A percentile compares a stretch with the other conserved stretches of the same genome.
phyloP scores from a whole-genome alignment of 495 filamentous ascomycete genomes.

The Letharia columbiana region DNA sequence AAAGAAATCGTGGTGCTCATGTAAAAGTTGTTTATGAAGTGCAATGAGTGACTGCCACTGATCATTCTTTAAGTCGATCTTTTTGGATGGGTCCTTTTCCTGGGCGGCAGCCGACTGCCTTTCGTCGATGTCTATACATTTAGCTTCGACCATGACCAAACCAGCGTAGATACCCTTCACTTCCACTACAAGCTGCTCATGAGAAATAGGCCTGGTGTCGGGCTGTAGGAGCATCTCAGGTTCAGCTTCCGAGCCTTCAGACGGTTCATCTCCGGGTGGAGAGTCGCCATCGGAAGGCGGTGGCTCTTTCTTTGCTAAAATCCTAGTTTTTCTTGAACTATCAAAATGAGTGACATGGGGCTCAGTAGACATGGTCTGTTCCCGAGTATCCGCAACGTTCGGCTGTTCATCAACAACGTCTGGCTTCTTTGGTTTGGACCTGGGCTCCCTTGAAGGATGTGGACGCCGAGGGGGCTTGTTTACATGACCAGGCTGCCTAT shows the following conservation, averaged over 20 bases:
- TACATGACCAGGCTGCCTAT: background rate
- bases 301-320: background rate
- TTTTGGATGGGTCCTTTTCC: constrained; percentile 24
- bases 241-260: background rate
- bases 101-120: constrained; percentile 29
- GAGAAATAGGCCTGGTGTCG: constrained; percentile 60
- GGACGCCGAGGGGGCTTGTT: background rate
- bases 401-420: background rate
- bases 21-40: constrained; percentile 29
- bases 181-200: constrained; percentile 56
- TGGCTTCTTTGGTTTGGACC: background rate
- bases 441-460: background rate
- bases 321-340: background rate
- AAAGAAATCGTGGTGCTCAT: constrained; percentile 43
- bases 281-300: background rate
- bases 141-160: constrained; percentile 42
- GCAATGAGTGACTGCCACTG: constrained; percentile 42
- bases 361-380: background rate
- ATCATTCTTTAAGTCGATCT: constrained; percentile 31
- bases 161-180: constrained; percentile 42
- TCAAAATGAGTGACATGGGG: background rate
- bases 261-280: background rate
- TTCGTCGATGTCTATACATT: constrained; percentile 41
- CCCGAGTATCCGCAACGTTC: background rate
- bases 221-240: constrained; percentile 43